Conservation (phyloP, 768 basidiomycete species). For the Cystobasidium ongulense region DNA sequence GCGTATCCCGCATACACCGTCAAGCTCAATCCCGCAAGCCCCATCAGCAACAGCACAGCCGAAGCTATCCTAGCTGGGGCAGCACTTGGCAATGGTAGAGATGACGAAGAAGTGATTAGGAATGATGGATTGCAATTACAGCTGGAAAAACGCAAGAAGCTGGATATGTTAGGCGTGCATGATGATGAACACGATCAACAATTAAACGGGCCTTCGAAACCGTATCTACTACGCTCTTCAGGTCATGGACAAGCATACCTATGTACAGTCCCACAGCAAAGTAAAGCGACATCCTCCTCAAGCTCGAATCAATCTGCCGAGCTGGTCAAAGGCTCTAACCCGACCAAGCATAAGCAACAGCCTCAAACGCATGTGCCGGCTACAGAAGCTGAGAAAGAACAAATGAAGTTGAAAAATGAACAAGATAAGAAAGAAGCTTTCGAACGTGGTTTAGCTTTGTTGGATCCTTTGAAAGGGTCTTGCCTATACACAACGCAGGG, state of each 20-base stretch:
- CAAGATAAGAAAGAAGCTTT: conserved; percentile 32
- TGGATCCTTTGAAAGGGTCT: conserved; percentile 36
- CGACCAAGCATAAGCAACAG: background rate
- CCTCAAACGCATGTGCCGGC: background rate
- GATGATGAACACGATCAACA: background rate
- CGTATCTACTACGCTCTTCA: conserved; percentile 37
- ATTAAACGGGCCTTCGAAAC: background rate
- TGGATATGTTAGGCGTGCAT: conserved; percentile 4
- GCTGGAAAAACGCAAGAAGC: background rate
- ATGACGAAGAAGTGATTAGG: background rate
- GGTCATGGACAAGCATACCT: conserved; percentile 39
- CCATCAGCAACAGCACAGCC: conserved; percentile 35
- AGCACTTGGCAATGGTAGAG: background rate
- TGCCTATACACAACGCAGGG: conserved; percentile 64
- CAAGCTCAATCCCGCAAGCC: conserved; percentile 9
- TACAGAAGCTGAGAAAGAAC: conserved; percentile 1
- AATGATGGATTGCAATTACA: background rate
- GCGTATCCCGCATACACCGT: conserved; percentile 36
- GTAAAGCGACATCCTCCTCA: background rate
- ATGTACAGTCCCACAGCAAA: conserved; percentile 35
- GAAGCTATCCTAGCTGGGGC: conserved; percentile 20
- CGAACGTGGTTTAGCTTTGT: conserved; percentile 35
- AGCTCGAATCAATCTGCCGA: background rate
- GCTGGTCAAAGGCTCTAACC: background rate
- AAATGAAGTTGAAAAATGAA: background rate